A percentile compares a stretch with the other conserved stretches of the same genome.
Conservation (phyloP, 2,329 filamentous ascomycete species). For the Alternaria ventricosa region DNA sequence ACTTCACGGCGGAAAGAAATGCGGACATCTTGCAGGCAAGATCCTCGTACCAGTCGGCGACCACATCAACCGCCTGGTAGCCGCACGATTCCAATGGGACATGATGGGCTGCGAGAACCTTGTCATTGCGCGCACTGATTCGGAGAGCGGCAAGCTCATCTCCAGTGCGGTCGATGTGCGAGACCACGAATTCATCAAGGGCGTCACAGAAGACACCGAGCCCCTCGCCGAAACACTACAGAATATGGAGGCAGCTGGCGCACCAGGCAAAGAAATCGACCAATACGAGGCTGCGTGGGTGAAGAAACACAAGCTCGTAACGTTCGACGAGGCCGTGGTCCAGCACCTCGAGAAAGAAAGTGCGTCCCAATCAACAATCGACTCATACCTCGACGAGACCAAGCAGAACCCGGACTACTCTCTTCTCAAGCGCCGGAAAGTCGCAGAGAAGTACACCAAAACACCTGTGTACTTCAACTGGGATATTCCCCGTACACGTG, state of each 20-base stretch:
- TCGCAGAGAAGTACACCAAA: conserved; percentile 72
- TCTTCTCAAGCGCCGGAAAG: conserved; percentile 74
- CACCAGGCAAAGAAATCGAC: conserved; percentile 80
- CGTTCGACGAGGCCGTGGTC: conserved; percentile 88
- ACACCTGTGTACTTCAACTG: conserved; percentile 82
- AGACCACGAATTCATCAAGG: conserved; percentile 96
- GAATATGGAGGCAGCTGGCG: conserved; percentile 83
- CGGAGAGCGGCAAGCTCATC: conserved; percentile 88
- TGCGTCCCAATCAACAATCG: conserved; percentile 67
- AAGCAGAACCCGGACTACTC: conserved; percentile 74
- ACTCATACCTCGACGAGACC: conserved; percentile 70
- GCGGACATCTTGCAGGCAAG: conserved; percentile 94
- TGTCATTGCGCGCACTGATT: conserved; percentile 93
- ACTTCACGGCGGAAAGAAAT: conserved; percentile 97
- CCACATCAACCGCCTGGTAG: conserved; percentile 93
- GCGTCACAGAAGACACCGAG: conserved; percentile 77
- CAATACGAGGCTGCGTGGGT: conserved; percentile 87
- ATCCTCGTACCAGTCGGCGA: conserved; percentile 92
- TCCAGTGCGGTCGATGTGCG: conserved; percentile 91
- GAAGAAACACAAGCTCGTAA: conserved; percentile 81
- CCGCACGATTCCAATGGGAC: conserved; percentile 96
- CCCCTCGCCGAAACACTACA: conserved; percentile 89
- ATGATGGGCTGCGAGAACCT: conserved; percentile 96
- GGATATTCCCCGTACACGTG: conserved; percentile 89
- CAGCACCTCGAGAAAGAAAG: conserved; percentile 74